Conservation (phyloP, 176 grass and related monocot species). For the Hordeum marinum region DNA sequence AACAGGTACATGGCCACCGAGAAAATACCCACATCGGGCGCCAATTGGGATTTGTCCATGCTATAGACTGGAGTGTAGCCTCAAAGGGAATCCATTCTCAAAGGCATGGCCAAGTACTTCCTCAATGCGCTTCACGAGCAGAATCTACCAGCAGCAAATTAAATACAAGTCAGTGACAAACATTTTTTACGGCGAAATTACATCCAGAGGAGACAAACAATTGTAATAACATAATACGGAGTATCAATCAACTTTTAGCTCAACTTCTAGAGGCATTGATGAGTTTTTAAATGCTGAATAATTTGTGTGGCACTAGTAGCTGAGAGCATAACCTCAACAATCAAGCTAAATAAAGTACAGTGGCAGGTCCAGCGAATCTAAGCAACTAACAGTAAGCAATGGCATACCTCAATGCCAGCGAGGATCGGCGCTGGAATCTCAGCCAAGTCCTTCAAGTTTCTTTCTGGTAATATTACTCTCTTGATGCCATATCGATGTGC, state of each 20-base stretch:
- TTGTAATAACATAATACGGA: not conserved
- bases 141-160: constrained; percentile 47
- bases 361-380: not conserved
- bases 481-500: constrained; percentile 94
- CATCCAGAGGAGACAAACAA: not conserved
- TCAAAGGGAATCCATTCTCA: constrained; percentile 65
- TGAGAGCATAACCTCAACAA: not conserved
- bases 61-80: constrained; percentile 68
- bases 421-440: constrained; percentile 85
- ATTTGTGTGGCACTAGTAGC: not conserved
- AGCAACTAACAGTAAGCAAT: constrained; percentile 1
- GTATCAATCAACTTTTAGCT: no score
- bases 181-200: not conserved
- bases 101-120: constrained; percentile 94
- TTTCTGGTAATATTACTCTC: constrained; percentile 94
- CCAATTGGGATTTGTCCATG: not conserved
- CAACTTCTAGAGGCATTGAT: not conserved
- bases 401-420: constrained; percentile 75
- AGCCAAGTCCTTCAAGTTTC: constrained; percentile 87
- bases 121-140: constrained; percentile 89
- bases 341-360: not conserved
- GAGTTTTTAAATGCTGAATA: not conserved
- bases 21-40: not conserved
- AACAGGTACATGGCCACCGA: constrained; percentile 16
- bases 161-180: constrained; percentile 19